A percentile compares a stretch with the other conserved stretches of the same genome.
phyloP scores from a whole-genome alignment of 768 basidiomycete species.

The Mycena polygramma region DNA sequence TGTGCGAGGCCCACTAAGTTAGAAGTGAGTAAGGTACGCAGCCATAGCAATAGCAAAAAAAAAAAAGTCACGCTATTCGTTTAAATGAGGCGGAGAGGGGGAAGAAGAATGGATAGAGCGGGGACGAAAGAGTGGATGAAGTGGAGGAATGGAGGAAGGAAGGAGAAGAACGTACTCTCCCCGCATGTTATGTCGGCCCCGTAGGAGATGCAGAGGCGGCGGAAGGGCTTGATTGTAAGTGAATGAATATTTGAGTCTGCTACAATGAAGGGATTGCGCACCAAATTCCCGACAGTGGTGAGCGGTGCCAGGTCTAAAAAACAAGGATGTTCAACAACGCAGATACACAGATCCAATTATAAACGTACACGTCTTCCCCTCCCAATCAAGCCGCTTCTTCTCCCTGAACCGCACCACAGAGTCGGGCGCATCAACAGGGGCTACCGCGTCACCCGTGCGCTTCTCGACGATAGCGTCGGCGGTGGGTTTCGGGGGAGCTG shows the following conservation, averaged over 20 bases:
- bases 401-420: conserved; percentile 79
- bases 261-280: conserved; percentile 49
- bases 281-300: conserved; percentile 96
- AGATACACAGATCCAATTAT: not conserved
- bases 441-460: conserved; percentile 51
- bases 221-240: conserved; percentile 77
- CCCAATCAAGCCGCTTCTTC: conserved; percentile 90
- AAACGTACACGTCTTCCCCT: conserved; percentile 83
- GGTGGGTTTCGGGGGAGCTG: conserved; percentile 16
- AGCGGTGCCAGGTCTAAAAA: conserved; percentile 69
- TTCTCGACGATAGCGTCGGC: conserved; percentile 45
- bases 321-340: not conserved
- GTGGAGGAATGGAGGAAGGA: no score
- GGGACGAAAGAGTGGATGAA: no score
- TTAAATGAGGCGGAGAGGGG: no score
- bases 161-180: conserved; percentile 71
- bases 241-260: conserved; percentile 1
- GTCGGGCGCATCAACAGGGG: conserved; percentile 73
- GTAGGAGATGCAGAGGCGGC: conserved; percentile 85
- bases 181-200: conserved; percentile 97
- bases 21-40: not conserved
- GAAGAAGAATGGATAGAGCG: no score
- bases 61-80: no score
- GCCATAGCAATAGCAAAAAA: not conserved
- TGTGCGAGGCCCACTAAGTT: conserved; percentile 88